Base-by-base conservation (phyloP, 768 basidiomycete species). In the Cystobasidium ongulense region DNA sequence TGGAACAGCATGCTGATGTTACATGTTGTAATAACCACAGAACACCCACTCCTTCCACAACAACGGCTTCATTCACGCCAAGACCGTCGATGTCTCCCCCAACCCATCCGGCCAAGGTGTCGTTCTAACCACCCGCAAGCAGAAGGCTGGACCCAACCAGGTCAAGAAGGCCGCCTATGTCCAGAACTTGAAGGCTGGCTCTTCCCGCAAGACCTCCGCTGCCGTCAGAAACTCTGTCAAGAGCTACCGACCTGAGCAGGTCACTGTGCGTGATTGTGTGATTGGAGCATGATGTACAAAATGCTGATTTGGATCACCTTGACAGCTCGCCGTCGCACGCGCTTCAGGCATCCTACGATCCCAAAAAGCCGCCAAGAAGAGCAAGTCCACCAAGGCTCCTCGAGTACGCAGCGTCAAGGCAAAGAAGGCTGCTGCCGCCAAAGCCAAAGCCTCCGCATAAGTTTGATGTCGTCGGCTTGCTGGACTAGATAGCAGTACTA, bases 11-110 rank as follows among this genome's bases (percentile, higher is more conserved):
- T 8, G 63, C 33, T 65, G 33, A 41, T 23, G 7, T 35, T 35
- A 8, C 2, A 10, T 31, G 57, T 25, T 61, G 21, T 8, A n/a
- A n/a, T 15, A 50, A 15, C 63, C 31, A 7, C 43, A 36, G 36
- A 71, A 71, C 68, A 36, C 54, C 33, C 68, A 71, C 68, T 54
- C 68, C 53, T 71, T 71, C 68, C 68, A 71, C 54, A 46, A 36
- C 52, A 54, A 52, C 11, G 68, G 68, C 25, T 31, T 57, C 52
- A 61, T 71, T 53, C 68, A 71, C 68, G 10, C 68, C 54, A 71
- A 71, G 53, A 57, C 29, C 33, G 68, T 71, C 54, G 68, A 71
- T 46, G 68, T 71, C 53, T 46, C 36, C 29, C 53, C 68, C 41
- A 54, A 27, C 50, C 35, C 52, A 35, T 36, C 33, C n/a, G 68